Evolutionary conservation across 257 asterid genomes (phyloP), one percentile per base, ranked within the genome.

Genomic region (Echites panduratus): DNA sequence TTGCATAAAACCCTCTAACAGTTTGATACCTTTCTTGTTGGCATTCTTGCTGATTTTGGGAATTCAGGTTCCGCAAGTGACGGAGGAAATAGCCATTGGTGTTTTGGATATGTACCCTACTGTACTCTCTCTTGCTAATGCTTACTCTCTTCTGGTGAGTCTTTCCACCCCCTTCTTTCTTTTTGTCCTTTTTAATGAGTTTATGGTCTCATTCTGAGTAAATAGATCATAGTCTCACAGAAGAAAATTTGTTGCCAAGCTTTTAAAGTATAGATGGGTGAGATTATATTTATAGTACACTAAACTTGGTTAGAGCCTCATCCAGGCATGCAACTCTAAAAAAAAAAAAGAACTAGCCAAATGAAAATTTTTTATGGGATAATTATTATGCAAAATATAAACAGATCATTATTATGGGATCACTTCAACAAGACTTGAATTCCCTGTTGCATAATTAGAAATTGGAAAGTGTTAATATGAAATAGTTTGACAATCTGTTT

Each of bases 31-130:
- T 64, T 63, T 29, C 24, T 24, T 9, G n/a, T 52, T 0, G 32
- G 47, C 68, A 35, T 66, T 70, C 44, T 14, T 40, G 7, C 22
- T 10, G 56, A 47, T 52, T 44, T 16, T 26, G 5, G 38, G 35
- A 76, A 38, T 83, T 83, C 91, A 92, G 99, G 97, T 95, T 73
- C 96, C 97, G 59, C 97, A 90, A 54, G 99, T 95, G 71, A 95
- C 97, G 1, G 99, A 95, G 89, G 96, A 92, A 66, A 72, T 87
- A 68, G 97, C 98, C 79, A 80, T 90, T 73, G 92, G 91, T 74
- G 99, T 95, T 76, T 54, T 92, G 74, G 96, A 91, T 71, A 77
- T 92, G 85, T 92, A 91, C 74, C 99, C 99, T 45, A 95, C 99
- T 0, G 76, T 90, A 84, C 43, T 81, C 72, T 88, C 99, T 38